phyloP scores from a whole-genome alignment of 1,139 yeast species.

The Blastobotrys ciferrii region DNA sequence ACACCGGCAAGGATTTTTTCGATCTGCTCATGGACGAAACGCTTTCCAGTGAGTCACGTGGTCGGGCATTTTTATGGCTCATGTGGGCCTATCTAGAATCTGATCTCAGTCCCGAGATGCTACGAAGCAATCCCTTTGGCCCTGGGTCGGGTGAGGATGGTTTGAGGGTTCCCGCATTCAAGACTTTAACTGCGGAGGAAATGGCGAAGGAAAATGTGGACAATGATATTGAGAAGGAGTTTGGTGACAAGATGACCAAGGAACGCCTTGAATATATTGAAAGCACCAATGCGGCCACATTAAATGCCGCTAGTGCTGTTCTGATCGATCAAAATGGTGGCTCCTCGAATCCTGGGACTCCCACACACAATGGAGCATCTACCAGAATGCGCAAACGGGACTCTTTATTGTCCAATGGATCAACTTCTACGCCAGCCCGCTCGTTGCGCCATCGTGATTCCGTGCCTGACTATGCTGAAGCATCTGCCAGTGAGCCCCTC shows the following conservation, averaged over 20 bases:
- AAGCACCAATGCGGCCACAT: slow-evolving; percentile 17
- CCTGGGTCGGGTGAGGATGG: slow-evolving; percentile 34
- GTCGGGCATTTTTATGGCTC: slow-evolving; percentile 77
- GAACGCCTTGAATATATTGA: slow-evolving; percentile 58
- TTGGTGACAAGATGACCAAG: slow-evolving; percentile 66
- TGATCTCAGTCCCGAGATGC: slow-evolving; percentile 47
- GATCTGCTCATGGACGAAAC: slow-evolving; percentile 60
- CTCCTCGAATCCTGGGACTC: neutral
- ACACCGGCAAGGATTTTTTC: slow-evolving; percentile 47
- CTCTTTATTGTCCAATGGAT: neutral
- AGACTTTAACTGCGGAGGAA: slow-evolving; percentile 43
- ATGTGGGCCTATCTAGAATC: slow-evolving; percentile 80
- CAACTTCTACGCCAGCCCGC: slow-evolving; percentile 1
- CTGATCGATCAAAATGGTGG: slow-evolving; percentile 2
- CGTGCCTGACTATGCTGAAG: slow-evolving; percentile 7
- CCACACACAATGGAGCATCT: slow-evolving; percentile 1
- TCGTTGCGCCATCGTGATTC: slow-evolving; percentile 10
- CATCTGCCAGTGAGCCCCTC: neutral
- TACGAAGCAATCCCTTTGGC: slow-evolving; percentile 66
- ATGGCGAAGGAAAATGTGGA: slow-evolving; percentile 58
- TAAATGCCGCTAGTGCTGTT: slow-evolving; percentile 8
- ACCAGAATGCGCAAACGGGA: neutral
- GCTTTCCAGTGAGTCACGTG: slow-evolving; percentile 59
- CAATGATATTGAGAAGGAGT: slow-evolving; percentile 64
- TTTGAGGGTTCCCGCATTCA: slow-evolving; percentile 46